Base-by-base conservation (phyloP, 768 basidiomycete species). In the Auriculariales sp. region DNA sequence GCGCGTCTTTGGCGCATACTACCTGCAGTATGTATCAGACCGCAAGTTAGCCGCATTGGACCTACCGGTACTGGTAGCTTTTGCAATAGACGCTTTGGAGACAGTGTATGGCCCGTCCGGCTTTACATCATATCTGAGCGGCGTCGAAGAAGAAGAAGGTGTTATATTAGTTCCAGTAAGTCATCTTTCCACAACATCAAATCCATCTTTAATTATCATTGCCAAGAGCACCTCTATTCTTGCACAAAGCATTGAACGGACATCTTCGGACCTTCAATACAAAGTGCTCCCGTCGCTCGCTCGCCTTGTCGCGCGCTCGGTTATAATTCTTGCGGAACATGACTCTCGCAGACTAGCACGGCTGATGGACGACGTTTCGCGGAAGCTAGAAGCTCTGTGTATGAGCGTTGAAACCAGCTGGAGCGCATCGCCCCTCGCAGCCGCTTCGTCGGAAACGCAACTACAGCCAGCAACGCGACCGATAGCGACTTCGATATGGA, bases 401-500 rank as follows among this genome's bases (percentile, higher is more conserved):
- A 25, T 25, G 14, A 19, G 39, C 39, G 39, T 44, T 24, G 39
- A 44, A 44, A 9, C 39, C 19, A 44, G 22, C 19, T 44, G 39
- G 39, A 25, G 17, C 19, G 17, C 39, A 24, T 44, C 39, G 14
- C 39, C 39, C 9, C 39, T 44, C 14, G 22, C 39, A 7, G 15
- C 39, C 11, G 19, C 22, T 25, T 10, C 12, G 6, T 19, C 39
- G 3, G 39, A 44, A 25, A 44, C 39, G 22, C 22, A 22, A 12
- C 12, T 24, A 51, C 49, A 53, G 14, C 62, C 67, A 14, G 70
- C 70, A 30, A 68, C 72, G 0, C 71, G 66, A 28, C 66, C 69
- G 24, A 52, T 75, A 17, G 60, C 69, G 2, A 70, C 68, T n/a
- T 63, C 69, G 24, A 67, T 79, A 7, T 90, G 86, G 87, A 65